Base-by-base conservation (phyloP, 768 basidiomycete genomes). In the Russula ochroleuca region DNA sequence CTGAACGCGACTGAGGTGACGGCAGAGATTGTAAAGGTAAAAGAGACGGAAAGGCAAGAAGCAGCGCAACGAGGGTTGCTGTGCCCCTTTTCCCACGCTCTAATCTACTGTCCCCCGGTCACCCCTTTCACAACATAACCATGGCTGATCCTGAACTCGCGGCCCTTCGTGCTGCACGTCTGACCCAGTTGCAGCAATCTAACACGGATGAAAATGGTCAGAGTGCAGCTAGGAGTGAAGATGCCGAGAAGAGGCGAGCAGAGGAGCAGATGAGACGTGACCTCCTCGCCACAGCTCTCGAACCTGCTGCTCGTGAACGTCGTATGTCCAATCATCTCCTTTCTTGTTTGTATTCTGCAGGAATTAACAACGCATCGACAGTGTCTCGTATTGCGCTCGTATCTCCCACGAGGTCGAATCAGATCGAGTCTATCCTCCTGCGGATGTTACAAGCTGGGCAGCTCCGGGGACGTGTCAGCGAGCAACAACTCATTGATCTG, bases 371-470 rank as follows among this genome's bases (percentile, higher is more conserved):
- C 0, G n/a, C 23, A 14, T 55, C 47, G 9, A 70, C 13, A 96
- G 93, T 95, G 61, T 86, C 90, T 11, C 85, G 94, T 54, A 95
- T 96, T 67, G 83, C 87, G 5, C 84, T 96, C 33, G 94, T 95
- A 69, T 89, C 90, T 67, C 87, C 91, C 0, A 85, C 90, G 45
- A 79, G 91, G 71, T 88, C 92, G 19, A 81, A 81, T 66, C 85
- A 92, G 72, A 90, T 96, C 68, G 90, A 94, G 74, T 77, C 76
- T 3, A 84, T 94, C 62, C 78, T 96, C 37, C 68, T 89, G 45
- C 81, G 90, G 45, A 92, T 94, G 89, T 91, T 86, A 9, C 90
- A 92, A 75, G 79, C 83, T 1, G 91, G 93, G 8, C 91, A 94
- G 72, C 73, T 96, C 43, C 81, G 87, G 49, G 87, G 86, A 1